Base-by-base conservation (phyloP, 2,329 filamentous ascomycete genomes). In the Phialemoniopsis sp. region DNA sequence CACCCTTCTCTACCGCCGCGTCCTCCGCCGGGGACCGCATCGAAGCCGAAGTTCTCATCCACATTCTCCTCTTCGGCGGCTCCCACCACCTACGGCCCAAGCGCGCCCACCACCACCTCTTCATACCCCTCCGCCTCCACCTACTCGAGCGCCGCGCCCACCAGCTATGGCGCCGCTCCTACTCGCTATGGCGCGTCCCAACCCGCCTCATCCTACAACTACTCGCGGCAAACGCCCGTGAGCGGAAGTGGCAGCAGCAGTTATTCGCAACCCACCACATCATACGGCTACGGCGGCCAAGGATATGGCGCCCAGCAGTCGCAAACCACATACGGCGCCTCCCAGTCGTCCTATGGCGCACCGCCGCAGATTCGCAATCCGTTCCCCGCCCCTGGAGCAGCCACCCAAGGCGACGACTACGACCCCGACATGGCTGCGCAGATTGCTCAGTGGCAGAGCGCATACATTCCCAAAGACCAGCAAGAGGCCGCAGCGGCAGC, bases 381-480 rank as follows among this genome's bases (percentile, higher is more conserved):
- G 0, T 95, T 95, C 57, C 82, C 82, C 10, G 72, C 76, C 13
- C 82, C 85, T 16, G 72, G 70, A 28, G 19, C 36, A 29, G 38
- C n/a, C 19, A 3, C 50, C 48, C 50, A 40, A 49, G 59, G 53
- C 40, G 52, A 59, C 47, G 70, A 73, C 47, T 78, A 72, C 56
- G 76, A 95, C 53, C 80, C 88, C 4, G 89, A 95, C 50, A 85
- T 88, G 69, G 89, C 93, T 42, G 89, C 88, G 21, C 88, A 94
- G 61, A 90, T 96, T 45, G 89, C 90, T 36, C 87, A 95, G 62
- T 96, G 91, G 89, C 89, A 95, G 63, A 91, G 85, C 62, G 88
- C 89, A 18, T 95, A 95, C 62, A 78, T 81, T 46, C 75, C 72
- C 36, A 82, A 77, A 51, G 82, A 85, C 36, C 68, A 73, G 10